Base-by-base conservation (phyloP, 805 yeast genomes). In the Martiniozyma abietophila region DNA sequence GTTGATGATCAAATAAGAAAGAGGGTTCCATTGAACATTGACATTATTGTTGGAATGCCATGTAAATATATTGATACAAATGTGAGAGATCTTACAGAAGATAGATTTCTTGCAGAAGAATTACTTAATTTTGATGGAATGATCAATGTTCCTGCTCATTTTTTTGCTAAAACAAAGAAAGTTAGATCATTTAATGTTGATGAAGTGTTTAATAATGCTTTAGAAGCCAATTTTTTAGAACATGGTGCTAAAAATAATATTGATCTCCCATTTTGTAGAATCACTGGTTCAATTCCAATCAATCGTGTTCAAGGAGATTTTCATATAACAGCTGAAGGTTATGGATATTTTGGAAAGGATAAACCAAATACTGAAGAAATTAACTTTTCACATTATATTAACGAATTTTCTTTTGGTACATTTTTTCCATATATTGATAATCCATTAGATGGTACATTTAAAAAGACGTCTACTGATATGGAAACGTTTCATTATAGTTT, bases 341-440 rank as follows among this genome's bases (percentile, higher is more conserved):
- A 61, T 42, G 88, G 83, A 1, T 44, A 41, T 37, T 6, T 23
- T 12, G 77, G 76, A 41, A 45, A 58, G 25, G 76, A 68, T 41
- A 56, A 71, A 38, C 60, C 71, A 29, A 14, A 18, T 18, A 22
- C 49, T 6, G 73, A 73, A 25, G 58, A 67, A 16, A 58, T 83
- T 39, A 82, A 89, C 50, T 80, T 89, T 52, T 71, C 95, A 1
- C 98, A 92, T 57, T 74, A 74, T 5, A 78, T 92, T 40, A 72
- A 73, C 40, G 97, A 89, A 55, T 73, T 86, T 42, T 85, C 96
- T 8, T 89, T 78, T 58, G 98, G 98, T 10, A 83, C 75, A 24
- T 86, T 80, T 56, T 86, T 75, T 50, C 96, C 98, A 3, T 80
- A 71, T 46, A 66, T 88, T 42, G 69, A 79, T 46, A 89, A 89